Base-by-base conservation (phyloP, 2,329 filamentous ascomycete species). In the Hirsutella minnesotensis region DNA sequence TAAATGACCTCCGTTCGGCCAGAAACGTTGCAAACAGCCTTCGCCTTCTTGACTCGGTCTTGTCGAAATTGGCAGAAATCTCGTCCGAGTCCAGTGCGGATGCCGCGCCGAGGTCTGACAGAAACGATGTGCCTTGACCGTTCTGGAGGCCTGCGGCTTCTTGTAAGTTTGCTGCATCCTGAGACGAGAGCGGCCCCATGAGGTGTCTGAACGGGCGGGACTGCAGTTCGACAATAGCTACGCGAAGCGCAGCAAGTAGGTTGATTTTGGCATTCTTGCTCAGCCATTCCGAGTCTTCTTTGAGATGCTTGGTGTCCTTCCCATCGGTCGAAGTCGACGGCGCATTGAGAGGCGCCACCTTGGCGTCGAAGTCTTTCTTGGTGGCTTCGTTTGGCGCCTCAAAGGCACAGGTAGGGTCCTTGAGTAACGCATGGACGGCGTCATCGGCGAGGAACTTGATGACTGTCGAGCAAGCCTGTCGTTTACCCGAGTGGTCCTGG, bases 181-280 rank as follows among this genome's bases (percentile, higher is more conserved):
- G 86, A 38, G 81, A 79, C 1, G 86, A 87, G 44, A 90, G 77
- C 1, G 79, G 77, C 13, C 75, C 75, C 35, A 79, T 69, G 2
- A 95, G 73, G 52, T 88, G 81, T 38, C 72, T 71, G n/a, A 77
- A 71, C n/a, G 87, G 69, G 30, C 87, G 78, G 49, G 75, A 77
- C 63, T 96, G 90, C 70, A 83, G 85, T 70, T 96, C 92, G 38
- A 92, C 65, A 7, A 94, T 68, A 3, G 81, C 81, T 36, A 94
- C 71, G 46, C 92, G 78, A 54, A 98, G 69, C 21, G 90, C 88
- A 12, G 82, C 77, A 36, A 92, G 69, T 59, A 95, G 81, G 60
- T 92, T 87, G 50, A 95, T 78, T 37, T 77, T 72, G 40, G 81
- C 78, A 55, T 82, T 78, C 53, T 83, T 78, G 62, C 86, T 89